Conservation (phyloP, 768 basidiomycete genomes). For the Coprinopsis cinerea region DNA sequence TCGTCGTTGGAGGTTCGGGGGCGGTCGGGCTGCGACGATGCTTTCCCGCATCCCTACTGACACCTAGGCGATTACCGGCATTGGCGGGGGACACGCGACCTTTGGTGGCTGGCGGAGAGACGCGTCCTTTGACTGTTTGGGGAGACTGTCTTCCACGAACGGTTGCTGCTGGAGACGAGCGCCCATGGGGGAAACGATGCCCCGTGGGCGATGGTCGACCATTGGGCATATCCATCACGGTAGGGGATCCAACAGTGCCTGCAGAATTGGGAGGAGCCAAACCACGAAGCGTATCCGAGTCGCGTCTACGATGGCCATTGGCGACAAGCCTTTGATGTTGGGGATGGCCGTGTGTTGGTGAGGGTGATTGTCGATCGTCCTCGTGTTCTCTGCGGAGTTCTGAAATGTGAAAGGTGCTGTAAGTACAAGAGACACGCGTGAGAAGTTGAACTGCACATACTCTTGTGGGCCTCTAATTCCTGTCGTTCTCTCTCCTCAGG, state of each 20-base stretch:
- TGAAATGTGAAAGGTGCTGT: constrained; percentile 14
- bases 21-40: constrained; percentile 69
- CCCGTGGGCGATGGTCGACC: constrained; percentile 14
- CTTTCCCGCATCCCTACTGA: constrained; percentile 30
- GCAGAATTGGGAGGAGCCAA: constrained; percentile 30
- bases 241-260: constrained; percentile 41
- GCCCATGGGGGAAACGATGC: constrained; percentile 10
- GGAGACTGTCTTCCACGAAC: constrained; percentile 21
- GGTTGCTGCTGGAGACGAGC: constrained; percentile 16
- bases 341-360: constrained; percentile 28
- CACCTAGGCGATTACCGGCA: constrained; percentile 18
- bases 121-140: constrained; percentile 22
- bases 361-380: constrained; percentile 45
- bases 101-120: constrained; percentile 19
- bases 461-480: constrained; percentile 41
- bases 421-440: constrained; percentile 1
- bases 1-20: constrained; percentile 50
- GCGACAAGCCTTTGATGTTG: constrained; percentile 14
- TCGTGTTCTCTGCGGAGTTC: constrained; percentile 38
- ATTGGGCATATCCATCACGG: constrained; percentile 37
- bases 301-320: constrained; percentile 54
- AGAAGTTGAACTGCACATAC: constrained; percentile 20
- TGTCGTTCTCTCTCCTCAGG: constrained; percentile 34
- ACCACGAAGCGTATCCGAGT: constrained; percentile 68
- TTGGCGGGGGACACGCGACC: constrained; percentile 30